phyloP scores from a whole-genome alignment of 2,329 filamentous ascomycete species.

The Dactylellina parvicollis region DNA sequence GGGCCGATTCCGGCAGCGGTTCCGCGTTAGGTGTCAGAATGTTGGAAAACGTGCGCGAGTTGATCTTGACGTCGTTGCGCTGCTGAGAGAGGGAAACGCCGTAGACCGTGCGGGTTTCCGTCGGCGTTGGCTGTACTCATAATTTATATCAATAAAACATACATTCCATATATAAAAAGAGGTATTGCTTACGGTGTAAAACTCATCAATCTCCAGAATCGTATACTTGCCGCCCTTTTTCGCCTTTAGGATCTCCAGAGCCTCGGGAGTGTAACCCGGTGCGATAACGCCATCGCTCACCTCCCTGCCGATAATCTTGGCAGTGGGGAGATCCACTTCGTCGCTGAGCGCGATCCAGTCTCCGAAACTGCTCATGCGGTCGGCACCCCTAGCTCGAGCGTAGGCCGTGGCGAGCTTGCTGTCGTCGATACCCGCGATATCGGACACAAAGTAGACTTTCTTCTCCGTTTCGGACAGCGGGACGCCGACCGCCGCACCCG shows the following conservation, averaged over 20 bases:
- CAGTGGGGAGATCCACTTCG: constrained; percentile 88
- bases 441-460: constrained; percentile 98
- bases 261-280: constrained; percentile 83
- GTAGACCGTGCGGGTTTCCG: constrained; percentile 87
- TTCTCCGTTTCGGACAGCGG: constrained; percentile 86
- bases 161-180: background rate
- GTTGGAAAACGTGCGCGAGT: constrained; percentile 82
- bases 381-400: constrained; percentile 90
- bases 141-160: background rate
- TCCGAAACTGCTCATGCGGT: constrained; percentile 98
- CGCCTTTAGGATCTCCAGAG: constrained; percentile 90
- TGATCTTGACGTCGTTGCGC: constrained; percentile 90
- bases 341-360: constrained; percentile 95
- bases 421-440: constrained; percentile 86
- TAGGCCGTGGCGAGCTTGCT: constrained; percentile 93
- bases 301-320: constrained; percentile 97
- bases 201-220: constrained; percentile 90
- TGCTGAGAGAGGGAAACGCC: constrained; percentile 88
- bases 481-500: constrained; percentile 91
- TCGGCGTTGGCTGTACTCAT: constrained; percentile 66
- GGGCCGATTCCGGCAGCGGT: constrained; percentile 78
- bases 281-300: constrained; percentile 97
- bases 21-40: constrained; percentile 87
- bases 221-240: constrained; percentile 99
- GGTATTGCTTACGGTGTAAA: constrained; percentile 68